Percentiles rank a stretch among this genome's conserved stretches.
Conservation (phyloP, 139 green algal genomes). For the Closterium sp. region DNA sequence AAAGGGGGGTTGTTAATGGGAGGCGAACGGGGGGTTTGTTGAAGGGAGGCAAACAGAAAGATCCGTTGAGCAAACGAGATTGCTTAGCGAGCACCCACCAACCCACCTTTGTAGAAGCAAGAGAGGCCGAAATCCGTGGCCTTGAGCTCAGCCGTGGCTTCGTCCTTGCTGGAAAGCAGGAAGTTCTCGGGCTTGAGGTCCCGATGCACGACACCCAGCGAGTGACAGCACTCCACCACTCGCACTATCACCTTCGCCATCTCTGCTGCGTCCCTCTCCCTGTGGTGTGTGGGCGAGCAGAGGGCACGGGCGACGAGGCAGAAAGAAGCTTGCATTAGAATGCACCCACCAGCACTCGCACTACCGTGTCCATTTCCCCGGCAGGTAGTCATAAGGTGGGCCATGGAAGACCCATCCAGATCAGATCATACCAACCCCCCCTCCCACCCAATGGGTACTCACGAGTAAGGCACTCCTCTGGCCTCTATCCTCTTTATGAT, state of each 20-base stretch:
- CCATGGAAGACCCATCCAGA: neutral
- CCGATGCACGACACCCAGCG: constrained; percentile 86
- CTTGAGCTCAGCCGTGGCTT: constrained; percentile 75
- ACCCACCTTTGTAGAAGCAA: constrained; percentile 74
- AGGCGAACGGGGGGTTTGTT: no score
- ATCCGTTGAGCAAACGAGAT: constrained; percentile 61
- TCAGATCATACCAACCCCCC: no score
- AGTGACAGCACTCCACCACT: constrained; percentile 88
- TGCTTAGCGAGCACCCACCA: neutral
- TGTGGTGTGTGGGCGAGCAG: neutral
- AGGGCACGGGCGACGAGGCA: no score
- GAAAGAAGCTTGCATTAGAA: no score
- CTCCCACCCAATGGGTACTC: neutral
- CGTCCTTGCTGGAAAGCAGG: constrained; percentile 70
- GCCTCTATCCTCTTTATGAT: constrained; percentile 15
- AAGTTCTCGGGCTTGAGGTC: constrained; percentile 95
- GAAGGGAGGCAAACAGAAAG: no score
- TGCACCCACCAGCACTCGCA: neutral
- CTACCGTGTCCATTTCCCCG: neutral
- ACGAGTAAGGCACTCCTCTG: neutral
- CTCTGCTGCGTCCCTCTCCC: constrained; percentile 77
- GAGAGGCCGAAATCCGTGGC: constrained; percentile 81
- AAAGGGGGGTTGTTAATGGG: no score
- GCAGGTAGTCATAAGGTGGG: no score
- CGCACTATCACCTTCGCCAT: constrained; percentile 83